These are phyloP conservation scores for Penicillium ochrochloron DNA, from an alignment of 495 filamentous ascomycete genomes.

Conservation along the genomic window DNA sequence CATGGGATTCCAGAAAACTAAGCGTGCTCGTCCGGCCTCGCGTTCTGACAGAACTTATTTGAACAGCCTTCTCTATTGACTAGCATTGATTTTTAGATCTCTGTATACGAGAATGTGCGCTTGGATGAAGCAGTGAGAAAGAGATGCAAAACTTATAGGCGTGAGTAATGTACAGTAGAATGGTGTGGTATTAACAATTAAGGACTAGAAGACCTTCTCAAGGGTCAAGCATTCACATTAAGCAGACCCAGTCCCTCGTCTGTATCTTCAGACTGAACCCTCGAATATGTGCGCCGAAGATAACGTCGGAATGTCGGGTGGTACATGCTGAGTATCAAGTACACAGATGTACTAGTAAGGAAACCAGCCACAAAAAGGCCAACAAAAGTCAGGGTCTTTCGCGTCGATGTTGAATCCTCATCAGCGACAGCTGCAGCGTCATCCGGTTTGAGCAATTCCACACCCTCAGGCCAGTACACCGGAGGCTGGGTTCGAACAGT, in stretches of 20 bases:
- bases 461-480: conserved; percentile 17
- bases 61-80: no score
- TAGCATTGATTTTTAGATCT: no score
- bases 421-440: not conserved
- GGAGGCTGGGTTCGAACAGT: conserved; percentile 23
- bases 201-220: not conserved
- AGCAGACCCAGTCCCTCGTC: not conserved
- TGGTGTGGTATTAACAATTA: not conserved
- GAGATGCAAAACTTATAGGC: not conserved
- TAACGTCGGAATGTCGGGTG: not conserved
- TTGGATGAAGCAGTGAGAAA: not conserved
- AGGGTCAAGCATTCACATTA: not conserved
- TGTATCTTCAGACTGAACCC: not conserved
- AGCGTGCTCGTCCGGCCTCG: no score
- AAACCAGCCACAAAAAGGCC: not conserved
- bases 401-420: not conserved
- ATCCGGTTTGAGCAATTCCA: not conserved
- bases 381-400: not conserved
- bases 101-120: no score
- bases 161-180: not conserved
- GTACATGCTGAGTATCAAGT: not conserved
- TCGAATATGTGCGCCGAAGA: not conserved
- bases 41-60: no score
- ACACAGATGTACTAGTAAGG: not conserved
- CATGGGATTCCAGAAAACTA: no score